Evolutionary conservation across 2,329 filamentous ascomycete genomes (phyloP).

Genomic region (Truncatella angustata): DNA sequence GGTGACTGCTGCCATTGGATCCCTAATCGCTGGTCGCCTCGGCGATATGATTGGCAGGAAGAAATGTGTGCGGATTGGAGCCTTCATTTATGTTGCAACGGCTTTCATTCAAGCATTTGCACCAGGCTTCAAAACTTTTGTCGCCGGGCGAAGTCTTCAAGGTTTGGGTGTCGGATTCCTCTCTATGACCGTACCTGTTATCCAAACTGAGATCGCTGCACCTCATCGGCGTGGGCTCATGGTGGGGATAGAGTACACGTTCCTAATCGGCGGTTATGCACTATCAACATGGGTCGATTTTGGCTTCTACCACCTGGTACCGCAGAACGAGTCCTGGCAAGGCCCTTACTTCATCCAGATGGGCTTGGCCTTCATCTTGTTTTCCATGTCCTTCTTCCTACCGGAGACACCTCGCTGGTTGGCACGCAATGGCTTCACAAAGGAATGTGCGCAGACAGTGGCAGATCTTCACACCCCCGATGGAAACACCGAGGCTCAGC

Average conservation of each 20-base stretch:
- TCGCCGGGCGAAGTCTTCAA: not conserved
- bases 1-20: not conserved
- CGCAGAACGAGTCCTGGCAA: not conserved
- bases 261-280: not conserved
- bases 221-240: not conserved
- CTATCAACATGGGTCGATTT: not conserved
- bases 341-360: not conserved
- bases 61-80: not conserved
- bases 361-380: not conserved
- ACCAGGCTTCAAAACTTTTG: not conserved
- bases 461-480: not conserved
- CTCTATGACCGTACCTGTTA: not conserved
- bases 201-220: not conserved
- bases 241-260: not conserved
- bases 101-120: not conserved
- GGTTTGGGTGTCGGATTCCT: not conserved
- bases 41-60: not conserved
- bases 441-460: not conserved
- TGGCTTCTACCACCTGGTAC: not conserved
- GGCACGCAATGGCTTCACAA: not conserved
- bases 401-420: not conserved
- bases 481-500: not conserved
- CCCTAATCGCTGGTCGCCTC: not conserved
- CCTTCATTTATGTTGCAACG: not conserved
- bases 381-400: conserved; percentile 1